These are phyloP conservation scores for Paraphaeosphaeria minitans DNA, from an alignment of 2,329 filamentous ascomycete species.

Conservation along the genomic window DNA sequence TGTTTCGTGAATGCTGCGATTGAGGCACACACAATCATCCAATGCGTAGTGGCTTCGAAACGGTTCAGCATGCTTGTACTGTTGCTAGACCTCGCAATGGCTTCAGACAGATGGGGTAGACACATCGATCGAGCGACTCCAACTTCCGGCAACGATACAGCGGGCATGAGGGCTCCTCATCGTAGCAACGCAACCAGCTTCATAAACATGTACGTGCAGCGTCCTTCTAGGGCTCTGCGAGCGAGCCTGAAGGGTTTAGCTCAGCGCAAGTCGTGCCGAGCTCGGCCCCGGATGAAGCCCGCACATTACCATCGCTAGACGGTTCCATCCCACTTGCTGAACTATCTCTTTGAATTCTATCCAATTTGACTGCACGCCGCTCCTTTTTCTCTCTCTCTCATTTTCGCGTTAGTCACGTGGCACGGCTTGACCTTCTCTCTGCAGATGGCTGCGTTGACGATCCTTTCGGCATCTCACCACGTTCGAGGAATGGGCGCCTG, in stretches of 20 bases:
- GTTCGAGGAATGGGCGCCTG: not conserved
- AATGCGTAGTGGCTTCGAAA: no score
- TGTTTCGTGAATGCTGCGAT: no score
- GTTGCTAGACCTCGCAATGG: no score
- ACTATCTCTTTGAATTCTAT: not conserved
- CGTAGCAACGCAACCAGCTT: not conserved
- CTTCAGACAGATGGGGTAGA: no score
- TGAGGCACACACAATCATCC: no score
- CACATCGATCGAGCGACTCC: no score
- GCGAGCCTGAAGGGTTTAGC: constrained; percentile 8
- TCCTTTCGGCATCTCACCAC: not conserved
- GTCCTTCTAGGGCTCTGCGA: not conserved
- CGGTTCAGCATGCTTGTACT: no score
- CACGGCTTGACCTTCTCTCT: not conserved
- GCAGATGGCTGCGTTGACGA: not conserved
- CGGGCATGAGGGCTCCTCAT: not conserved
- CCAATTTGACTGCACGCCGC: not conserved
- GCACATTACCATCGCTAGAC: not conserved
- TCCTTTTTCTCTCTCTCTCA: not conserved
- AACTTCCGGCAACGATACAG: no score
- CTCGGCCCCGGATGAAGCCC: constrained; percentile 19
- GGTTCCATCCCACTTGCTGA: not conserved
- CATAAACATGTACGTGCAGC: not conserved
- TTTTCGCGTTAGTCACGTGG: not conserved
- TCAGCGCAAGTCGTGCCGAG: constrained; percentile 10